These are phyloP conservation scores for Mortierella sp. DNA, from an alignment of 371 early-diverging fungal species.

Conservation along the genomic window DNA sequence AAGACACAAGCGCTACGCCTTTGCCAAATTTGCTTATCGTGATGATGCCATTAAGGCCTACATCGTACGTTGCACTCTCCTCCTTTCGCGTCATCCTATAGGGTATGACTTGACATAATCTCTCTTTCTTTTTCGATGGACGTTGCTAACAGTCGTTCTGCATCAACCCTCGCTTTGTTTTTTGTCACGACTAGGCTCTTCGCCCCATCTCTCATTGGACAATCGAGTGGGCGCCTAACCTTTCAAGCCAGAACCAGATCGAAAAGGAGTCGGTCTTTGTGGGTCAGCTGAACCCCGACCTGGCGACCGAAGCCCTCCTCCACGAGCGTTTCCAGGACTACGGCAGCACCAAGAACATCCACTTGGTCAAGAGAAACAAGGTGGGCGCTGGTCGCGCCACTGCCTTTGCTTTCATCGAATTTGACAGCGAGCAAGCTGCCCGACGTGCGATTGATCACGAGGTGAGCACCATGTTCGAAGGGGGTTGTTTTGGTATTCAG, in stretches of 20 bases:
- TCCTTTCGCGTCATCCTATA: not conserved
- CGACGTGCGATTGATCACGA: slow-evolving; percentile 70
- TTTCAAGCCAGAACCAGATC: slow-evolving; percentile 57
- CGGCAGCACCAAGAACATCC: slow-evolving; percentile 68
- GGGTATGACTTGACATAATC: not conserved
- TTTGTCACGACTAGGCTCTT: slow-evolving; percentile 30
- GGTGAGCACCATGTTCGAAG: slow-evolving; percentile 52
- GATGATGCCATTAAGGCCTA: slow-evolving; percentile 88
- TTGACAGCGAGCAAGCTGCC: slow-evolving; percentile 63
- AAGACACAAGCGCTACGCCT: slow-evolving; percentile 67
- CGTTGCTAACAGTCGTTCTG: not conserved
- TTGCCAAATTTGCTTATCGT: slow-evolving; percentile 81
- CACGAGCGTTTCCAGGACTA: slow-evolving; percentile 67
- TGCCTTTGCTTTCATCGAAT: slow-evolving; percentile 77
- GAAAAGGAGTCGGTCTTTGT: slow-evolving; percentile 77
- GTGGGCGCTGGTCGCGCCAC: slow-evolving; percentile 9
- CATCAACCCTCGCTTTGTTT: not conserved
- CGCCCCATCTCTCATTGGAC: slow-evolving; percentile 63
- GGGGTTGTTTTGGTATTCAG: not conserved
- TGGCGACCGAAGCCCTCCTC: slow-evolving; percentile 64
- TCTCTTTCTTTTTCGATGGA: not conserved
- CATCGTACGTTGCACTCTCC: slow-evolving; percentile 59
- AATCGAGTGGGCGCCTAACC: slow-evolving; percentile 80
- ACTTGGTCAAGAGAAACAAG: slow-evolving; percentile 66
- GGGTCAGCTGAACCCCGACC: slow-evolving; percentile 72